Percentiles rank a stretch among this genome's conserved stretches.
These are phyloP conservation scores for Vanrija pseudolonga DNA, from an alignment of 1,284 basidiomycete genomes.

Conservation along the genomic window DNA sequence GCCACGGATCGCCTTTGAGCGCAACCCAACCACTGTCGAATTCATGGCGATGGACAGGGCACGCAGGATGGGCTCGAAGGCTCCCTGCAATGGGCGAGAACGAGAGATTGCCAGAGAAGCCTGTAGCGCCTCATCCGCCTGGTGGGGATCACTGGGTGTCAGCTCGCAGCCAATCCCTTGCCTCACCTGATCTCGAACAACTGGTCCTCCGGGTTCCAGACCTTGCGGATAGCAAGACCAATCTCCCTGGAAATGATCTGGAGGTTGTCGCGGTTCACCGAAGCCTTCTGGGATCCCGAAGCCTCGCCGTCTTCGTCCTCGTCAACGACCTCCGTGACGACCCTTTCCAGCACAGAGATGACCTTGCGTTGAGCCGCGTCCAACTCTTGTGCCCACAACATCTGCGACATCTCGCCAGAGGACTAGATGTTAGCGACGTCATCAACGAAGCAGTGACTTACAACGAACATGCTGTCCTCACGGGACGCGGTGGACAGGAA, in stretches of 20 bases:
- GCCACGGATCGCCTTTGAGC: slow-evolving; percentile 83
- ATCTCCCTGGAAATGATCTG: slow-evolving; percentile 21
- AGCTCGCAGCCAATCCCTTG: background rate
- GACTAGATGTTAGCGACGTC: slow-evolving; percentile 12
- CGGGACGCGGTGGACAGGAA: slow-evolving; percentile 26
- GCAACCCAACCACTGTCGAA: slow-evolving; percentile 74
- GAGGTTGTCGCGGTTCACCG: slow-evolving; percentile 18
- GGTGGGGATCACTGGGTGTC: slow-evolving; percentile 29
- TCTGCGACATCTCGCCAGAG: slow-evolving; percentile 30
- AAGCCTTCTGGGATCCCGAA: slow-evolving; percentile 1
- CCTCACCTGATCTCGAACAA: slow-evolving; percentile 37
- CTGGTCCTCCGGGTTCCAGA: slow-evolving; percentile 33
- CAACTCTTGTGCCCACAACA: slow-evolving; percentile 40
- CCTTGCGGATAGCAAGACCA: slow-evolving; percentile 17
- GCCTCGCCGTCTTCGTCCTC: slow-evolving; percentile 23
- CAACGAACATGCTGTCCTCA: slow-evolving; percentile 36
- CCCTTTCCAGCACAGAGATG: slow-evolving; percentile 28
- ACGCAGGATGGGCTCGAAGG: slow-evolving; percentile 73
- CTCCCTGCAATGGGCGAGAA: slow-evolving; percentile 66
- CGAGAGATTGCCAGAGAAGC: slow-evolving; percentile 68
- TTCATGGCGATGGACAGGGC: slow-evolving; percentile 72
- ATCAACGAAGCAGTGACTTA: slow-evolving; percentile 7
- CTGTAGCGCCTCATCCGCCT: slow-evolving; percentile 21
- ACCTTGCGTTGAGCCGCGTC: slow-evolving; percentile 25
- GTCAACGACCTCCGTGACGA: slow-evolving; percentile 23